Evolutionary conservation across 2,329 filamentous ascomycete species (phyloP), one percentile per base, ranked within the genome.

Genomic region (Simplicillium sp.): DNA sequence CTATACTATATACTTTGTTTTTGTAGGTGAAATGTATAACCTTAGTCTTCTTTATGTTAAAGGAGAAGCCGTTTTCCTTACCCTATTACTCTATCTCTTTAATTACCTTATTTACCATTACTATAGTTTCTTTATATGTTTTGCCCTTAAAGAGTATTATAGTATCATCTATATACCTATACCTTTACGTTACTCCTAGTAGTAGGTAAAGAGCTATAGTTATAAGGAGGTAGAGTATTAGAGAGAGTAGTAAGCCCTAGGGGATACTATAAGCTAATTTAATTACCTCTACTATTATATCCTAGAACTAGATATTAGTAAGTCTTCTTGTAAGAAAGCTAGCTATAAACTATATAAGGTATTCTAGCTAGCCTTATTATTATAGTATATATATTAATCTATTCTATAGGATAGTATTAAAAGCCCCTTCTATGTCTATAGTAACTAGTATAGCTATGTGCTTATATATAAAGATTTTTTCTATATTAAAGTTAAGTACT

Each of bases 1-100:
- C 13, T 11, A 35, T n/a, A n/a, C n/a, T n/a, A n/a, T n/a, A n/a
- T n/a, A n/a, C n/a, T n/a, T n/a, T n/a, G n/a, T n/a, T 25, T 25
- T 9, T 25, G 20, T 25, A 34, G 9, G 42, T 41, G 36, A 52
- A 50, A 34, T 54, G 43, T 15, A 54, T 50, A 3, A 50, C 44
- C 37, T 54, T 43, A 16, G 47, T 50, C 35, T 54, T 54, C 4
- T 37, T 41, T 7, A 37, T 42, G 37, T 49, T 42, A 35, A 54
- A 54, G 5, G 40, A 40, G 25, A 54, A 41, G 15, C 38, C 45
- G 25, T 50, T 48, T 4, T 33, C 39, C 14, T 34, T 40, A 11
- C 50, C 47, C 46, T 42, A 50, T 11, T 38, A 17, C 11, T 46
- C 31, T 5, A 48, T 41, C 18, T 47, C 40, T 18, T 42, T 20